A percentile compares a stretch with the other conserved stretches of the same genome.
phyloP scores from a whole-genome alignment of 1,139 yeast genomes.

The Suhomyces bokatorum region DNA sequence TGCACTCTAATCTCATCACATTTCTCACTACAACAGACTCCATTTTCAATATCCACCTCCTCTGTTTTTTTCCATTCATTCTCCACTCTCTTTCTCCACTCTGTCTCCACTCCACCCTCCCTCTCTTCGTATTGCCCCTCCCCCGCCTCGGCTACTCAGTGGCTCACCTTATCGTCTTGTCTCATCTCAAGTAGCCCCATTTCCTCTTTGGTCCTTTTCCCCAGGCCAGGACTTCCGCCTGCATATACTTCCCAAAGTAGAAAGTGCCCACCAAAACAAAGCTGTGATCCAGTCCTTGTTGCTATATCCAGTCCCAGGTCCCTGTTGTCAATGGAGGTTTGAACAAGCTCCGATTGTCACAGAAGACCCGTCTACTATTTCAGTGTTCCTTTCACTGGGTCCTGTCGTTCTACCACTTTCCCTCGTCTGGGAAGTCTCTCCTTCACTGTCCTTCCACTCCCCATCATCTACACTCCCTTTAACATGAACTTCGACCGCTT shows the following conservation, averaged over 20 bases:
- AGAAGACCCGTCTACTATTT: neutral
- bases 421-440: neutral
- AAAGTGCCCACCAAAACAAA: conserved; percentile 4
- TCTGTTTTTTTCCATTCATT: too few species aligned
- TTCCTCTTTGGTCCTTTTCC: neutral
- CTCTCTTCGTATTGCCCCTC: too few species aligned
- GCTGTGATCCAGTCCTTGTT: conserved; percentile 5
- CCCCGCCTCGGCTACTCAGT: too few species aligned
- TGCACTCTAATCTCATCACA: too few species aligned
- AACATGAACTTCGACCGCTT: conserved; percentile 37
- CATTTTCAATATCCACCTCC: too few species aligned
- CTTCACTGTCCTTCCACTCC: too few species aligned
- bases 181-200: neutral
- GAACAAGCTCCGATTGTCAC: neutral
- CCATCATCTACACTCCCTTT: too few species aligned
- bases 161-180: neutral
- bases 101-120: too few species aligned
- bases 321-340: neutral
- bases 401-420: neutral
- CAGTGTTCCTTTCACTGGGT: neutral
- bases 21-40: too few species aligned
- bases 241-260: conserved; percentile 6
- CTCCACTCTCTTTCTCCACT: too few species aligned
- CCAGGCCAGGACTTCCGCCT: conserved; percentile 2
- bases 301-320: neutral